phyloP scores from a whole-genome alignment of 1,139 yeast genomes.

The Kodamaea plutei region DNA sequence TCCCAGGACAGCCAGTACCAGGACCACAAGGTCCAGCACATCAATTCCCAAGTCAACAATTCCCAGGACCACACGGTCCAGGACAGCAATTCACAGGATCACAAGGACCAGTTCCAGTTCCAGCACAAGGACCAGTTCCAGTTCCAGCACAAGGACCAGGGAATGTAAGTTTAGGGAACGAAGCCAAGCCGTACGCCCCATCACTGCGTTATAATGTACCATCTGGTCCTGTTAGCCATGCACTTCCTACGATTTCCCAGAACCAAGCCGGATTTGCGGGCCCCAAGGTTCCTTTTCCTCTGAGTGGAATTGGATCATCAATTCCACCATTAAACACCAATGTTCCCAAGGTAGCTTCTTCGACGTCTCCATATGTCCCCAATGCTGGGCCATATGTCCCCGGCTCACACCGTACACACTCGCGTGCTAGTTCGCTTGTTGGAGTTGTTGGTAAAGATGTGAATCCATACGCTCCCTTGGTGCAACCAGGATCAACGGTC shows the following conservation, averaged over 20 bases:
- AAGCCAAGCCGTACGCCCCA: no score
- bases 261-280: no score
- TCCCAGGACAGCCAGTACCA: not conserved
- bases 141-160: not conserved
- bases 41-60: not conserved
- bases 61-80: not conserved
- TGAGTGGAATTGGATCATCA: not conserved
- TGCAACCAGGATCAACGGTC: slow-evolving; percentile 5
- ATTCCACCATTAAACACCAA: slow-evolving; percentile 13
- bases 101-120: slow-evolving; percentile 3
- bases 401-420: slow-evolving; percentile 33
- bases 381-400: slow-evolving; percentile 48
- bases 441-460: slow-evolving; percentile 37
- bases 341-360: slow-evolving; percentile 15
- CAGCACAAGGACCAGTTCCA: slow-evolving; percentile 3
- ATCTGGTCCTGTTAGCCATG: no score
- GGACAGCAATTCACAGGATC: slow-evolving; percentile 2
- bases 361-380: slow-evolving; percentile 43
- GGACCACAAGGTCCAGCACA: not conserved
- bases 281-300: slow-evolving; percentile 11
- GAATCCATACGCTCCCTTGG: slow-evolving; percentile 43
- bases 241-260: no score
- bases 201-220: no score
- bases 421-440: slow-evolving; percentile 41
- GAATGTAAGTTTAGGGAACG: no score